phyloP scores from a whole-genome alignment of 139 green algal genomes.

The Medakamo hakoo region DNA sequence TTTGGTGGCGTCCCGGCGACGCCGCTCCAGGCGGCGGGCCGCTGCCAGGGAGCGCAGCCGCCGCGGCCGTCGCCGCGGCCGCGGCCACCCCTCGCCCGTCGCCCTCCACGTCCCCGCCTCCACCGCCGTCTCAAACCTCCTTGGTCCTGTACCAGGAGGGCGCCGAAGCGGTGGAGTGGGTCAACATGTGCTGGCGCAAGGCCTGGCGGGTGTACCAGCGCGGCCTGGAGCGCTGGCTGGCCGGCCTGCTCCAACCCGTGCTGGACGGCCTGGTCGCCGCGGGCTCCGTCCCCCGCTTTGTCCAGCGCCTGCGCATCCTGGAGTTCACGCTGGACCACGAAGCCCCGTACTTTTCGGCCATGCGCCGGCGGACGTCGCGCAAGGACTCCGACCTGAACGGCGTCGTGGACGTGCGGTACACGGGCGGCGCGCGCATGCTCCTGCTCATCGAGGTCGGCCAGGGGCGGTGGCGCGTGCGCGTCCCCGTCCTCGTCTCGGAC shows the following conservation, averaged over 20 bases:
- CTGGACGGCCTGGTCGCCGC: slow-evolving; percentile 68
- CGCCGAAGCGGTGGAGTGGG: slow-evolving; percentile 82
- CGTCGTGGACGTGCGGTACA: slow-evolving; percentile 78
- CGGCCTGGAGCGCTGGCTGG: slow-evolving; percentile 80
- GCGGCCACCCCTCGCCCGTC: neutral
- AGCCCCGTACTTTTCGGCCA: slow-evolving; percentile 77
- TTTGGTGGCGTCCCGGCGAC: no score
- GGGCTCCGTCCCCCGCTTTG: slow-evolving; percentile 29
- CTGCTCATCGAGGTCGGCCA: slow-evolving; percentile 66
- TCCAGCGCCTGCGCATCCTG: slow-evolving; percentile 63
- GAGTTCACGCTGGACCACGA: slow-evolving; percentile 93
- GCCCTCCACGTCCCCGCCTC: neutral
- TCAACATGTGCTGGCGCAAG: slow-evolving; percentile 94
- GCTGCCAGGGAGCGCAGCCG: neutral
- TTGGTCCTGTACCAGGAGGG: slow-evolving; percentile 27
- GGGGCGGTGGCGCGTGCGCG: slow-evolving; percentile 29
- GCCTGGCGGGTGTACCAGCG: slow-evolving; percentile 87
- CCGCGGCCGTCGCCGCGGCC: neutral
- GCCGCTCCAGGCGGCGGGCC: neutral
- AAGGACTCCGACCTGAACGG: slow-evolving; percentile 72
- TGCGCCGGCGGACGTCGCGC: slow-evolving; percentile 62
- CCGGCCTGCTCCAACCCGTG: slow-evolving; percentile 78
- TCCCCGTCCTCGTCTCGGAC: slow-evolving; percentile 67
- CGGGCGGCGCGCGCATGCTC: slow-evolving; percentile 78
- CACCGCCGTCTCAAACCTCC: no score